These are phyloP conservation scores for Trichomonas vaginalis DNA, from an alignment of 208 protist genomes.

Conservation along the genomic window DNA sequence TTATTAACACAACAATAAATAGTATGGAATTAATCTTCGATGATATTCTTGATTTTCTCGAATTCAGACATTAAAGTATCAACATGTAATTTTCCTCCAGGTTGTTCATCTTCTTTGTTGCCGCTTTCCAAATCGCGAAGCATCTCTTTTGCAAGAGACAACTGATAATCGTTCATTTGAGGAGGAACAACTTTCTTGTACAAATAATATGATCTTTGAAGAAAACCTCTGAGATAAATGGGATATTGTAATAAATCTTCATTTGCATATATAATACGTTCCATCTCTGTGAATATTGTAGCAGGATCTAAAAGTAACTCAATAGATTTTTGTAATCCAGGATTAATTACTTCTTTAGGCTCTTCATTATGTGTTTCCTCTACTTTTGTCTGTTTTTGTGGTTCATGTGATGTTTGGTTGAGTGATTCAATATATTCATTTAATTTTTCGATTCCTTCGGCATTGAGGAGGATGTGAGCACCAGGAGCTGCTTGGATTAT, in stretches of 20 bases:
- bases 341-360: not conserved
- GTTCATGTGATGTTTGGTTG: not conserved
- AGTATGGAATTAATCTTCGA: too few relatives aligned
- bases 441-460: not conserved
- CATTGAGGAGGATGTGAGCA: not conserved
- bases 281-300: not conserved
- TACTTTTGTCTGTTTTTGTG: not conserved
- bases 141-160: not conserved
- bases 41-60: not conserved
- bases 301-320: not conserved
- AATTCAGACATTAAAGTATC: not conserved
- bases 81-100: not conserved
- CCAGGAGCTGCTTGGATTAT: not conserved
- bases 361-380: not conserved
- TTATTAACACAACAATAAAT: too few relatives aligned
- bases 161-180: not conserved
- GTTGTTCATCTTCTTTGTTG: not conserved
- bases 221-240: not conserved
- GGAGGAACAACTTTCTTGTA: not conserved
- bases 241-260: not conserved
- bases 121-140: not conserved
- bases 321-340: not conserved
- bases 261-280: not conserved
- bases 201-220: not conserved
- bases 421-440: not conserved